A percentile compares a stretch with the other conserved stretches of the same genome.
These are phyloP conservation scores for Penicillium sp. DNA, from an alignment of 2,329 filamentous ascomycete genomes.

Conservation along the genomic window DNA sequence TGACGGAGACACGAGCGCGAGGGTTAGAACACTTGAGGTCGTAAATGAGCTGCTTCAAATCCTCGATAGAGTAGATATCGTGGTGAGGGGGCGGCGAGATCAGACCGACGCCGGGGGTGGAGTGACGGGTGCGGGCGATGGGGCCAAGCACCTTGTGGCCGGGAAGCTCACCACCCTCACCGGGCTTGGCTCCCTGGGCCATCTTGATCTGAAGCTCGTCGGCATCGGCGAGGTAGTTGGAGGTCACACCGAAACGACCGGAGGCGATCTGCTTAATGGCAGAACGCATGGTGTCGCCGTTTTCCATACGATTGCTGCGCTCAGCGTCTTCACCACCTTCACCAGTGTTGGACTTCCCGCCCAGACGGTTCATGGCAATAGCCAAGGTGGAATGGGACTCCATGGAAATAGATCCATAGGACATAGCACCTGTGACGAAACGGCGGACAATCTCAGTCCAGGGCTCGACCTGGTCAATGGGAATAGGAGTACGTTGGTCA, in stretches of 20 bases:
- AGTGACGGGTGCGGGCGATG: conserved; percentile 92
- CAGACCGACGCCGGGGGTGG: conserved; percentile 90
- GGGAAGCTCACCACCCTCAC: conserved; percentile 94
- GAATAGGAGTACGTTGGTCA: conserved; percentile 77
- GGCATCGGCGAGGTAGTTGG: conserved; percentile 88
- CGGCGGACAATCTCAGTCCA: conserved; percentile 97
- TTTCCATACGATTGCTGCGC: conserved; percentile 79
- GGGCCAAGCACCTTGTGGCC: conserved; percentile 95
- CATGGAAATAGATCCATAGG: conserved; percentile 97
- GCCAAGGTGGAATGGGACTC: conserved; percentile 95
- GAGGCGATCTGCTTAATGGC: conserved; percentile 98
- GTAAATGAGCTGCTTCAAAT: conserved; percentile 96
- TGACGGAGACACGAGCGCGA: conserved; percentile 87
- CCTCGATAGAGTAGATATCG: conserved; percentile 98
- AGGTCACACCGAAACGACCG: conserved; percentile 93
- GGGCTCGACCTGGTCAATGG: conserved; percentile 94
- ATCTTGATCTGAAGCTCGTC: conserved; percentile 99
- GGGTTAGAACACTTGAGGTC: conserved; percentile 96
- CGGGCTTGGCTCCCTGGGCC: conserved; percentile 96
- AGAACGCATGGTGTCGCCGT: conserved; percentile 94
- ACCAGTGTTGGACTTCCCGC: conserved; percentile 95
- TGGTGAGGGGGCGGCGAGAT: conserved; percentile 96
- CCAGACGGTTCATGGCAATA: conserved; percentile 93
- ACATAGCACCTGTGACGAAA: conserved; percentile 97
- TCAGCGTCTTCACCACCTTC: conserved; percentile 96